Evolutionary conservation across 768 basidiomycete species (phyloP).

Genomic region (Russula virescens): DNA sequence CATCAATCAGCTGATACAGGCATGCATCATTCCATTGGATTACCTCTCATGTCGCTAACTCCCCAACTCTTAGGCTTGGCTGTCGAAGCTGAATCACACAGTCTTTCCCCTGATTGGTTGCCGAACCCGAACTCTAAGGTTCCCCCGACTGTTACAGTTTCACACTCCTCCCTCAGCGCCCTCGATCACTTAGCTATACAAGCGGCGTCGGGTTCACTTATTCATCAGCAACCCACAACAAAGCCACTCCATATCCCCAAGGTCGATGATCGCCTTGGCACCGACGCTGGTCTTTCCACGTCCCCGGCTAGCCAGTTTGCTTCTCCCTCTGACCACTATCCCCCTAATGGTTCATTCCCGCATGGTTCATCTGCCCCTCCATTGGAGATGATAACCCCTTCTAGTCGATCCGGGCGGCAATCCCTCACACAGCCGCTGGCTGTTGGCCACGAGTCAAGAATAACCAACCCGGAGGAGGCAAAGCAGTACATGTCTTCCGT

Average conservation of each 20-base stretch:
- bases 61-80: conserved; percentile 1
- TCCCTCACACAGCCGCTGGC: conserved; percentile 13
- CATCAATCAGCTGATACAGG: conserved; percentile 34
- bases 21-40: conserved; percentile 23
- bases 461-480: conserved; percentile 73
- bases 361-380: conserved; percentile 6
- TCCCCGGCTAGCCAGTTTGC: background rate
- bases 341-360: background rate
- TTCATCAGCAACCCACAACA: conserved; percentile 1
- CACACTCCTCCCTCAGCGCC: background rate
- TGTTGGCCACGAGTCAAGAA: conserved; percentile 58
- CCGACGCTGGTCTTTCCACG: background rate
- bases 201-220: background rate
- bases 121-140: background rate
- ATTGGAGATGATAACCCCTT: conserved; percentile 2
- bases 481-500: conserved; percentile 65
- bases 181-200: background rate
- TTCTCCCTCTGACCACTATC: conserved; percentile 5
- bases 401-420: background rate
- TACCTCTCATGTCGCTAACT: background rate
- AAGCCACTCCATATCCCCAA: conserved; percentile 14
- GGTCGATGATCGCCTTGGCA: background rate
- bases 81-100: background rate
- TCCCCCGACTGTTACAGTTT: conserved; percentile 11
- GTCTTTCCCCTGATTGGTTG: conserved; percentile 20